Evolutionary conservation across 2,329 filamentous ascomycete genomes (phyloP).

Genomic region (Cylindrodendrum hubeiense): DNA sequence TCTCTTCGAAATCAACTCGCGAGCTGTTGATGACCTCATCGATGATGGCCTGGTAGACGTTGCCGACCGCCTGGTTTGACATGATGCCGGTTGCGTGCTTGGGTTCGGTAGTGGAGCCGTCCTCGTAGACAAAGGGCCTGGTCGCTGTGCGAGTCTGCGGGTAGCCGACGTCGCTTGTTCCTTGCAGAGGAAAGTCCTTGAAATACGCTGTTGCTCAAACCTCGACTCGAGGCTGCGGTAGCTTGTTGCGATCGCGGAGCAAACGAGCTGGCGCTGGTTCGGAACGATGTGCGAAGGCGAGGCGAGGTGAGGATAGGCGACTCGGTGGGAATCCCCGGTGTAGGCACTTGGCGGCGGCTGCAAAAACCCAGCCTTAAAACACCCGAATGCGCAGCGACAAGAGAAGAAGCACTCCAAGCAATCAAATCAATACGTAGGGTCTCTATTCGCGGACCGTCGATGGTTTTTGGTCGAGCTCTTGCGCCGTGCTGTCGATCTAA

Average conservation of each 20-base stretch:
- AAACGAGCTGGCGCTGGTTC: not conserved
- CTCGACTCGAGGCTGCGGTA: not conserved
- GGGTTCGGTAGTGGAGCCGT: slow-evolving; percentile 7
- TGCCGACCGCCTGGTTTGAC: slow-evolving; percentile 75
- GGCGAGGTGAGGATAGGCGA: not conserved
- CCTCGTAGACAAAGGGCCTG: slow-evolving; percentile 11
- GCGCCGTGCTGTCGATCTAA: slow-evolving; percentile 27
- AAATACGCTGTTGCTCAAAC: not conserved
- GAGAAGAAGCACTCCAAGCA: slow-evolving; percentile 8
- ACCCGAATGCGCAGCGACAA: slow-evolving; percentile 24
- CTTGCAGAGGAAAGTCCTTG: not conserved
- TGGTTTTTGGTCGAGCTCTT: slow-evolving; percentile 25
- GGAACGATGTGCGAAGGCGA: slow-evolving; percentile 18
- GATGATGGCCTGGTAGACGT: slow-evolving; percentile 83
- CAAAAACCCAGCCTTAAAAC: slow-evolving; percentile 6
- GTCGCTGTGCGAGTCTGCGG: slow-evolving; percentile 18
- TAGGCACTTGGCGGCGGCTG: slow-evolving; percentile 26
- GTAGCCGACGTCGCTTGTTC: not conserved
- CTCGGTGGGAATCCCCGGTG: slow-evolving; percentile 4
- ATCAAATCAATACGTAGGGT: slow-evolving; percentile 25
- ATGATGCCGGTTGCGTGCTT: slow-evolving; percentile 52
- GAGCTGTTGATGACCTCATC: slow-evolving; percentile 92
- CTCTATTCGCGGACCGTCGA: slow-evolving; percentile 7
- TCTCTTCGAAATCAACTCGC: slow-evolving; percentile 96
- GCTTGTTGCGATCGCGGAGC: slow-evolving; percentile 1